These are phyloP conservation scores for Umbelopsis sp. DNA, from an alignment of 192 early-diverging fungal genomes.

Conservation along the genomic window DNA sequence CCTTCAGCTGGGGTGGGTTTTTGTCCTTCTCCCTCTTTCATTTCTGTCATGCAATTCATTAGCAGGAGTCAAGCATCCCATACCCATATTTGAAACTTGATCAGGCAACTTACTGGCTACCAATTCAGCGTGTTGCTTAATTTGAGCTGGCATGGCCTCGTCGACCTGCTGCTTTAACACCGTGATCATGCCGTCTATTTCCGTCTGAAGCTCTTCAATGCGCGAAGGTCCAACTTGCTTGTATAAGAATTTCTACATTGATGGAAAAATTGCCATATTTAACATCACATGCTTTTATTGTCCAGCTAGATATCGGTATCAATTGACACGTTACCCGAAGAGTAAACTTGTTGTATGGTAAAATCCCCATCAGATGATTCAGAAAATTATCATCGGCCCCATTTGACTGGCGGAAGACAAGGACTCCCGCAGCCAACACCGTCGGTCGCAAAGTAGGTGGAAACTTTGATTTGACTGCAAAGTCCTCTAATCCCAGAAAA, in stretches of 20 bases:
- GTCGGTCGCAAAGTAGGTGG: conserved; percentile 44
- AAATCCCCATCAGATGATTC: conserved; percentile 40
- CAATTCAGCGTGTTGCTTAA: conserved; percentile 14
- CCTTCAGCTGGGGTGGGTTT: neutral
- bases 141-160: conserved; percentile 31
- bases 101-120: conserved; percentile 18
- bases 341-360: conserved; percentile 59
- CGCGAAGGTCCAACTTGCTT: conserved; percentile 29
- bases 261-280: neutral
- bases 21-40: neutral
- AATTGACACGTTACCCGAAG: conserved; percentile 35
- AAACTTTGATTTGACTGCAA: conserved; percentile 52
- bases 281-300: neutral
- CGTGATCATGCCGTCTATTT: conserved; percentile 29
- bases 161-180: conserved; percentile 25
- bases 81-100: neutral
- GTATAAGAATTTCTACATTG: conserved; percentile 29
- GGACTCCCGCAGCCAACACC: conserved; percentile 36
- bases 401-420: conserved; percentile 23
- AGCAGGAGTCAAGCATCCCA: neutral
- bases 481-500: conserved; percentile 36
- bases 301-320: too few relatives aligned
- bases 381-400: conserved; percentile 47
- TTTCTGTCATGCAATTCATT: neutral
- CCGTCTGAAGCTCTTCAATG: conserved; percentile 27